Evolutionary conservation across 2,329 filamentous ascomycete genomes (phyloP).

Genomic region (Domatiomyces catenatus): DNA sequence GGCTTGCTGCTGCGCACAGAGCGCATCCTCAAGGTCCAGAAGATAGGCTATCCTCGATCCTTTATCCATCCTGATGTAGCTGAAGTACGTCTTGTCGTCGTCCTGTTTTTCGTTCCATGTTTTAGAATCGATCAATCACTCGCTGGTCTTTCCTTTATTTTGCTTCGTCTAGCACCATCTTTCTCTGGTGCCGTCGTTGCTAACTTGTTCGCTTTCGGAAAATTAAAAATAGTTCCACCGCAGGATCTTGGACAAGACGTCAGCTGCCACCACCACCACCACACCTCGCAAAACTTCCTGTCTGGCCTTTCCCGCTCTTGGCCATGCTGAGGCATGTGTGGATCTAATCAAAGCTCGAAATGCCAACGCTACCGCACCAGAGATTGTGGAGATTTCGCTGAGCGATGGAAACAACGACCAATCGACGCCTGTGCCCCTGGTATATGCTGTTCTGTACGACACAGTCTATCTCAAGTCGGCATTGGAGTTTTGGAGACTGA

Average conservation of each 20-base stretch:
- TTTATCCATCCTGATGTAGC: conserved; percentile 6
- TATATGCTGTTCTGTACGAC: background rate
- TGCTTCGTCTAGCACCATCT: background rate
- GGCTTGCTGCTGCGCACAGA: background rate
- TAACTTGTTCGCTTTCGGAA: background rate
- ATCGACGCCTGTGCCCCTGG: background rate
- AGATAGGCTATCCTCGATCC: conserved; percentile 9
- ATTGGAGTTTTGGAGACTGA: conserved; percentile 1
- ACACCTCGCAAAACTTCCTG: background rate
- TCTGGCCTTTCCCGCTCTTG: background rate
- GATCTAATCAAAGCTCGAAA: background rate
- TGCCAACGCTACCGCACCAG: background rate
- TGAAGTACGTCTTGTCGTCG: conserved; percentile 1
- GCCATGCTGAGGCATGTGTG: background rate
- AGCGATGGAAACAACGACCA: background rate
- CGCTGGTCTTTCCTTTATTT: background rate
- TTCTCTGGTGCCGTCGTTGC: background rate
- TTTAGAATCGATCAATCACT: background rate
- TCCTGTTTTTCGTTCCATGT: too few relatives aligned
- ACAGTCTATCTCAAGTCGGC: background rate
- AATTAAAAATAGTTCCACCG: background rate
- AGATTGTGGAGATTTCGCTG: background rate
- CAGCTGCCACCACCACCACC: background rate
- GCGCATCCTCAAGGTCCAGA: background rate
- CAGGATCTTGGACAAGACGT: background rate